These are phyloP conservation scores for Penicillium coprophilum DNA, from an alignment of 495 filamentous ascomycete genomes.

Conservation along the genomic window DNA sequence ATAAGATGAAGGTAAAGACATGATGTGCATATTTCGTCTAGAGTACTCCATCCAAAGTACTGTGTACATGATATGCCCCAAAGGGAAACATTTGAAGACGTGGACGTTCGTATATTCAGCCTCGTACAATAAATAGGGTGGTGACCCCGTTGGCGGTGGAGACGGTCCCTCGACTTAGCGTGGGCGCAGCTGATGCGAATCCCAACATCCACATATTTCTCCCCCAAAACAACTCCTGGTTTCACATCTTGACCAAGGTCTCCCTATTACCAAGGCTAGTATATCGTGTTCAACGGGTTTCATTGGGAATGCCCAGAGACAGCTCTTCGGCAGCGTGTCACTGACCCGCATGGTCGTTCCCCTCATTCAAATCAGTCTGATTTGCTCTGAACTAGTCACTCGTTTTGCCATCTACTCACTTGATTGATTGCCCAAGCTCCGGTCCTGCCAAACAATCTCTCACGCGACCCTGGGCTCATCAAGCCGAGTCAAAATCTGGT, in stretches of 20 bases:
- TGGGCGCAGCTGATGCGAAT: conserved; percentile 6
- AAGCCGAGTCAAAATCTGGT: background rate
- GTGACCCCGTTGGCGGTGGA: conserved; percentile 12
- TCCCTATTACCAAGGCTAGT: background rate
- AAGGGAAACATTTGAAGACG: background rate
- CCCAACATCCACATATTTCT: background rate
- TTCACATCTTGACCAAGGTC: background rate
- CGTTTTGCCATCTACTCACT: conserved; percentile 3
- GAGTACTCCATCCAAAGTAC: too few species aligned
- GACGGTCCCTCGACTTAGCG: conserved; percentile 13
- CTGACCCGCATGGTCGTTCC: conserved; percentile 17
- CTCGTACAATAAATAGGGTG: conserved; percentile 1
- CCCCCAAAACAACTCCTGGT: background rate
- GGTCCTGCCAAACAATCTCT: background rate
- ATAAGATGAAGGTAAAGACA: background rate
- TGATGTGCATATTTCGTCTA: background rate
- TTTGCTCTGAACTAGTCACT: conserved; percentile 2
- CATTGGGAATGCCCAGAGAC: conserved; percentile 12
- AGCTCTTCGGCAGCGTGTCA: conserved; percentile 15
- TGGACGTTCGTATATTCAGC: background rate
- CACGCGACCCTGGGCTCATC: background rate
- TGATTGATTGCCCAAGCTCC: background rate
- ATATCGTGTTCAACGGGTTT: background rate
- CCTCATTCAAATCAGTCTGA: conserved; percentile 16
- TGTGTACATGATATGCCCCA: too few species aligned